These are phyloP conservation scores for Curvularia spicifera DNA, from an alignment of 2,329 filamentous ascomycete species.

Conservation along the genomic window DNA sequence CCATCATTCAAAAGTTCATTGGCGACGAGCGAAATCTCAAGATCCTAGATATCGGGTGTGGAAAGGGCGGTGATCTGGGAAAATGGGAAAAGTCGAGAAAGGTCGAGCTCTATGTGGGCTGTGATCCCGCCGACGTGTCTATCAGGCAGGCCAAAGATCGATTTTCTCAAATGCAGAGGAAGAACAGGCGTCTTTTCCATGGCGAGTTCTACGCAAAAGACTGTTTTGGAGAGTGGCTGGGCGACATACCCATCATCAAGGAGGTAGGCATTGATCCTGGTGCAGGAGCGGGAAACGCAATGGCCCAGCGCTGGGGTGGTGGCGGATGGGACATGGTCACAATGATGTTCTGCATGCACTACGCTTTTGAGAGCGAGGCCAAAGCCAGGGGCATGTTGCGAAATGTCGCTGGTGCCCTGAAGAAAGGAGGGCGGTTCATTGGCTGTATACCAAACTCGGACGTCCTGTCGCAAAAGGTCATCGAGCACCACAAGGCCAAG, in stretches of 20 bases:
- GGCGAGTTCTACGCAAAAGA: conserved; percentile 90
- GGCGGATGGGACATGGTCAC: conserved; percentile 92
- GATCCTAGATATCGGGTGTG: conserved; percentile 93
- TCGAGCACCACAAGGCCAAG: conserved; percentile 70
- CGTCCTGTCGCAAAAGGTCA: conserved; percentile 80
- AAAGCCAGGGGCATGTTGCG: conserved; percentile 91
- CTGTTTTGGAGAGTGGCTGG: conserved; percentile 85
- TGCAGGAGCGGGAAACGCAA: conserved; percentile 63
- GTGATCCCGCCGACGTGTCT: conserved; percentile 90
- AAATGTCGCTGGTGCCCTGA: conserved; percentile 88
- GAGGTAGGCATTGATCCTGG: conserved; percentile 87
- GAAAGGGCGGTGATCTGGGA: conserved; percentile 91
- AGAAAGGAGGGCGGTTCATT: conserved; percentile 93
- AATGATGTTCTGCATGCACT: conserved; percentile 99
- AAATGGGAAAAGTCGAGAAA: conserved; percentile 95
- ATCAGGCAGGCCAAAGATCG: conserved; percentile 89
- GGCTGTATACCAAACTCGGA: conserved; percentile 98
- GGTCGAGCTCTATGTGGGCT: conserved; percentile 90
- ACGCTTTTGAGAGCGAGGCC: conserved; percentile 91
- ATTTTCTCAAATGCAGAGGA: conserved; percentile 74
- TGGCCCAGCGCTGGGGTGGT: conserved; percentile 69
- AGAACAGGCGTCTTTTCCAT: conserved; percentile 71
- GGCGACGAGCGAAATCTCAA: conserved; percentile 65
- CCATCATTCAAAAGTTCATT: conserved; percentile 90
- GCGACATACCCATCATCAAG: conserved; percentile 78